Evolutionary conservation across 2,329 filamentous ascomycete species (phyloP), one percentile per base, ranked within the genome.

Genomic region (Exophiala sideris): DNA sequence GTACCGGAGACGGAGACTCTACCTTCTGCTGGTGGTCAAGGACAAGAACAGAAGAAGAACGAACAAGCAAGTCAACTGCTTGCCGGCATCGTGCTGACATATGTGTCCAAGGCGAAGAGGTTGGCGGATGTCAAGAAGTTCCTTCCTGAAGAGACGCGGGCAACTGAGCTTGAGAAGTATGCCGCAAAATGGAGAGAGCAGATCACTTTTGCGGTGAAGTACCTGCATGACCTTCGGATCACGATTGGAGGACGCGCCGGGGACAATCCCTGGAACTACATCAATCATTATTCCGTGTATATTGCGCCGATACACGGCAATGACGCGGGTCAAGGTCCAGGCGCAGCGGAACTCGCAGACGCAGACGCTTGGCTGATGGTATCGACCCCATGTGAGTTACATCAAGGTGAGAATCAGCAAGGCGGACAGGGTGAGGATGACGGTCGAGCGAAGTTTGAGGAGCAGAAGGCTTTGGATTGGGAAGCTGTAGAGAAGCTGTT

Each of bases 181-280:
- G 39, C 29, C n/a, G 41, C 50, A n/a, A 49, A 50, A 35, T 54
- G 52, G 52, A 50, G 29, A 45, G 40, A 3, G 24, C 52, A 54
- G 20, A 36, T 50, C n/a, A 24, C 33, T 8, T 21, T 33, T 8
- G 41, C 20, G 38, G 40, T 54, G 5, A 16, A 21, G 12, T 35
- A 50, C 9, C 46, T 54, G 3, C 52, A 54, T 34, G 40, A 40
- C 11, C 45, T 35, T 12, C 18, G 39, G 16, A 49, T 54, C 21
- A 34, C 45, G 6, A 35, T 45, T 3, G 52, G 52, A 24, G 39
- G 33, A 36, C 46, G 52, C 18, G 18, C 38, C 38, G 14, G 16
- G 21, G 42, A 45, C 24, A 7, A 24, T n/a, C 8, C 42, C 12
- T 45, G 42, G 42, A 32, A 20, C 42, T 45, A 45, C 42, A 45